These are phyloP conservation scores for Pisolithus microcarpus DNA, from an alignment of 768 basidiomycete species.

Conservation along the genomic window DNA sequence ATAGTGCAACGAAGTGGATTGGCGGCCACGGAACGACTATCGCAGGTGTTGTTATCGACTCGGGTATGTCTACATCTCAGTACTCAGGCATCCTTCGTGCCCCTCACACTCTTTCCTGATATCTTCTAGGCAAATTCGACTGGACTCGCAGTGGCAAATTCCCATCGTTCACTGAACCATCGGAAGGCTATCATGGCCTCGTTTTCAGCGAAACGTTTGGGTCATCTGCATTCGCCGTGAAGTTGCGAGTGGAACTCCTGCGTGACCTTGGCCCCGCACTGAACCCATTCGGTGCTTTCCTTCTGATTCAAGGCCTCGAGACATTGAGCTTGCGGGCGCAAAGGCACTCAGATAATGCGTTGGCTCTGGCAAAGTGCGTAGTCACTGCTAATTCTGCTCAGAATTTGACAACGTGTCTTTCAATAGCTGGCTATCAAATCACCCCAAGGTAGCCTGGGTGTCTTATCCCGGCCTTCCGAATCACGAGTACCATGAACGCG, in stretches of 20 bases:
- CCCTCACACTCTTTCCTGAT: background rate
- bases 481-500: slow-evolving; percentile 56
- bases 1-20: slow-evolving; percentile 64
- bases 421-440: slow-evolving; percentile 46
- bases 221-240: slow-evolving; percentile 41
- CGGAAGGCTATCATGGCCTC: slow-evolving; percentile 52
- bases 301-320: slow-evolving; percentile 54
- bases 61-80: slow-evolving; percentile 30
- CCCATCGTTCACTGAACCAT: slow-evolving; percentile 48
- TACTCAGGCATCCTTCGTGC: background rate
- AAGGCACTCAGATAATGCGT: slow-evolving; percentile 51
- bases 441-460: slow-evolving; percentile 68
- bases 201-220: slow-evolving; percentile 47
- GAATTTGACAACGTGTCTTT: too few species aligned
- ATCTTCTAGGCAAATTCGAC: slow-evolving; percentile 45
- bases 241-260: slow-evolving; percentile 44
- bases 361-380: slow-evolving; percentile 39
- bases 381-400: background rate
- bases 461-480: slow-evolving; percentile 63
- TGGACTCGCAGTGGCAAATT: slow-evolving; percentile 48
- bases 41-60: slow-evolving; percentile 55
- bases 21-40: slow-evolving; percentile 63
- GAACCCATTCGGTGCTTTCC: slow-evolving; percentile 53
- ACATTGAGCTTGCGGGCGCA: slow-evolving; percentile 54
- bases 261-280: slow-evolving; percentile 48